phyloP scores from a whole-genome alignment of 805 yeast genomes.

The Phaffomyces thermotolerans region DNA sequence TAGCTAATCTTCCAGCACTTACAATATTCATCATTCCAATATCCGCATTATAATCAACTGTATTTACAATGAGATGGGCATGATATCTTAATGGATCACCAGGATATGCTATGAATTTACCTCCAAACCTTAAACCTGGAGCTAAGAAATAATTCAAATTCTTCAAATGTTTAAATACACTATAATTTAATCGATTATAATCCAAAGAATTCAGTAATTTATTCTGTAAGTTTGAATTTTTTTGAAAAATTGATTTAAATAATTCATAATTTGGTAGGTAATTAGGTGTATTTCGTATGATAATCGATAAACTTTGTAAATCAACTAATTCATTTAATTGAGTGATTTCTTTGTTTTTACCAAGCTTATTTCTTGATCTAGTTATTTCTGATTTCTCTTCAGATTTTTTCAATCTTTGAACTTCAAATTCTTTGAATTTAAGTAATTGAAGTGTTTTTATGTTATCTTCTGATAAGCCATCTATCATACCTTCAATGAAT shows the following conservation, averaged over 20 bases:
- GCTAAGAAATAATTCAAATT: slow-evolving; percentile 46
- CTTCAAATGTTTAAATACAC: slow-evolving; percentile 11
- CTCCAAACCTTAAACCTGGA: slow-evolving; percentile 91
- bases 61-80: slow-evolving; percentile 70
- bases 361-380: slow-evolving; percentile 4
- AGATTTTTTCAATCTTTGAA: slow-evolving; percentile 6
- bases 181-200: slow-evolving; percentile 5
- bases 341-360: not conserved
- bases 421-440: slow-evolving; percentile 1
- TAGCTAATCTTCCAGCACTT: slow-evolving; percentile 86
- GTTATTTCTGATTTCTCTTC: slow-evolving; percentile 1
- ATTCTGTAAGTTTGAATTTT: slow-evolving; percentile 11
- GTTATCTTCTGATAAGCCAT: slow-evolving; percentile 11
- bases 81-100: slow-evolving; percentile 92
- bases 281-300: slow-evolving; percentile 15
- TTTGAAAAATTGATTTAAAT: slow-evolving; percentile 9
- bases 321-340: slow-evolving; percentile 7
- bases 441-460: slow-evolving; percentile 10
- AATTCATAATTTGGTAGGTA: slow-evolving; percentile 10
- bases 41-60: slow-evolving; percentile 41
- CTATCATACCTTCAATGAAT: slow-evolving; percentile 17
- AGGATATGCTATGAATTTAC: slow-evolving; percentile 82
- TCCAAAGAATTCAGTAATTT: slow-evolving; percentile 2
- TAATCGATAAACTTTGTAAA: slow-evolving; percentile 12
- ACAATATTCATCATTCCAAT: slow-evolving; percentile 54